These are phyloP conservation scores for Calocybe gambosa DNA, from an alignment of 1,284 basidiomycete genomes.

Conservation along the genomic window DNA sequence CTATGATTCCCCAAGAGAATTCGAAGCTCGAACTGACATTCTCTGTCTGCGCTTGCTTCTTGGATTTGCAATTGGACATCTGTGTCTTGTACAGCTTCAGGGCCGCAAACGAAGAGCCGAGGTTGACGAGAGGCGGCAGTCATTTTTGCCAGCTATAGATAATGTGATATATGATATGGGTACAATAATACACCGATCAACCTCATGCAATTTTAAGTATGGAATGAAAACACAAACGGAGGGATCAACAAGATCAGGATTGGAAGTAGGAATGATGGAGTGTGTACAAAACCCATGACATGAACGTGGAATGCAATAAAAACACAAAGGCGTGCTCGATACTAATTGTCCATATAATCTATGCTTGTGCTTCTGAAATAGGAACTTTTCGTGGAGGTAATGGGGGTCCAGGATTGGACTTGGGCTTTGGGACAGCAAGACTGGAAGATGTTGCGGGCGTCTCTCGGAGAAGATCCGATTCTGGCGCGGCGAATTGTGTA, in stretches of 20 bases:
- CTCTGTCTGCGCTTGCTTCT: background rate
- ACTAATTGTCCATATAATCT: background rate
- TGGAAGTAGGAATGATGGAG: background rate
- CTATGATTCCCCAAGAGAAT: background rate
- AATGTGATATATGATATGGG: slow-evolving; percentile 2
- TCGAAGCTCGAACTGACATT: background rate
- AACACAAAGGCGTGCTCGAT: background rate
- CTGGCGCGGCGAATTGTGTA: slow-evolving; percentile 1
- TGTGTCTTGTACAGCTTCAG: background rate
- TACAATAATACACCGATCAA: background rate
- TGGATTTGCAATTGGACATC: too few relatives aligned
- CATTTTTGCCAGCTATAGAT: background rate
- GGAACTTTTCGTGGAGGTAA: slow-evolving; percentile 26
- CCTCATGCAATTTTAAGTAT: background rate
- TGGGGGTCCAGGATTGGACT: slow-evolving; percentile 21
- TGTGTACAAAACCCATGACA: background rate
- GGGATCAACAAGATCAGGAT: background rate
- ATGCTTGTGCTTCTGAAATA: slow-evolving; percentile 4
- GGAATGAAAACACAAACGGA: background rate
- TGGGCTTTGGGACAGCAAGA: slow-evolving; percentile 4
- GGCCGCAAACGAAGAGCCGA: background rate
- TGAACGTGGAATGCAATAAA: background rate
- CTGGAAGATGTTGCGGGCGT: slow-evolving; percentile 4
- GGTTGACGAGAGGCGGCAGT: background rate
- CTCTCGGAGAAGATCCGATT: slow-evolving; percentile 7